Evolutionary conservation across 1,284 basidiomycete genomes (phyloP), one percentile per base, ranked within the genome.

Genomic region (Hymenochaete sp.): DNA sequence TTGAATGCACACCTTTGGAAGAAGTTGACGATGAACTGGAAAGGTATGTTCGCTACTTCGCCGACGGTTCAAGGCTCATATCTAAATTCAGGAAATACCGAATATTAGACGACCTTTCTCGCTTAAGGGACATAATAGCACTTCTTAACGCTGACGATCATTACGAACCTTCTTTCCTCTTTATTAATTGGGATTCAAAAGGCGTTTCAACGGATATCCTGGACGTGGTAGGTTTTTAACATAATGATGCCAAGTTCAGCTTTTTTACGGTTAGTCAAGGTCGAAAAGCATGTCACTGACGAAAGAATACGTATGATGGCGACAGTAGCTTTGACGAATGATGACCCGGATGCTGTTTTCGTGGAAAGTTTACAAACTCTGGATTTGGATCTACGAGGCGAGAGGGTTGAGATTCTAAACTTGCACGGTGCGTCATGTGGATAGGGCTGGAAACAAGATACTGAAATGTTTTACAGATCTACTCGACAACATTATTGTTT

Each of bases 1-100:
- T 86, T 46, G 83, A 86, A 56, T 73, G 78, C 41, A 79, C 79
- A 1, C 78, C 83, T 0, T 47, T 79, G 42, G 73, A 72, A 42
- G 75, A 66, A n/a, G 59, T 76, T 2, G 55, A 64, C 18, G 82
- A 86, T 56, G 73, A 79, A 11, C 59, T 86, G 26, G 81, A 82
- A 61, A 73, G 67, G 82, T 83, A 44, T 19, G 67, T 59, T 10
- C 13, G 25, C 11, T 16, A 13, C 27, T 39, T 25, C 41, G 13
- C 22, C 33, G 29, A 38, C 29, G 46, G 25, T 25, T n/a, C 40
- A 38, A 21, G 44, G 6, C 44, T 24, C 16, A 24, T 19, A 44
- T 38, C 28, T 52, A 3, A 11, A 29, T 35, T 0, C 49, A 84
- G 82, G 56, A 83, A 84, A 66, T 83, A 79, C 53, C 76, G 75